Evolutionary conservation across 495 filamentous ascomycete species (phyloP).

Genomic region (Neurospora cerealis): DNA sequence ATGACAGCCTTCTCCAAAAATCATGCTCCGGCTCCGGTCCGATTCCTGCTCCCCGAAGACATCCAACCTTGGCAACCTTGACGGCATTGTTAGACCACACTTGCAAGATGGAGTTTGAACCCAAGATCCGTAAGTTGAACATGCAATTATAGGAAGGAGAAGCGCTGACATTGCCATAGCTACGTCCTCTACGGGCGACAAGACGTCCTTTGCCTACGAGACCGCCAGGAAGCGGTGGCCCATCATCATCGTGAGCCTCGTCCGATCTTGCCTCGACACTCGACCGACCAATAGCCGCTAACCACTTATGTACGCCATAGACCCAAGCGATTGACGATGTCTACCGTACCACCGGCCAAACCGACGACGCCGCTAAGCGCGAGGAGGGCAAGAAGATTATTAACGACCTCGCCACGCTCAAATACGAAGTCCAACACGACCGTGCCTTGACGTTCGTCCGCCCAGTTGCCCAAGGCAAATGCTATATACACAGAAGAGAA

Average conservation of each 20-base stretch:
- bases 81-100: background rate
- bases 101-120: constrained; percentile 30
- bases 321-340: constrained; percentile 92
- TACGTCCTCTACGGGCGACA: constrained; percentile 69
- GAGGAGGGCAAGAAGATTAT: constrained; percentile 82
- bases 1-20: background rate
- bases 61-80: background rate
- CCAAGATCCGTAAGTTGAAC: constrained; percentile 8
- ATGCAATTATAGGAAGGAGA: background rate
- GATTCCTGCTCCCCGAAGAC: background rate
- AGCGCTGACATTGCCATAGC: constrained; percentile 35
- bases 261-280: background rate
- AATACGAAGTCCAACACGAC: constrained; percentile 94
- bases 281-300: background rate
- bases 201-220: constrained; percentile 73
- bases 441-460: constrained; percentile 61
- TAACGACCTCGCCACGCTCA: constrained; percentile 67
- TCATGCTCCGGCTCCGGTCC: background rate
- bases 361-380: constrained; percentile 49
- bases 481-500: background rate
- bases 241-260: constrained; percentile 68
- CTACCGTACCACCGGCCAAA: constrained; percentile 59
- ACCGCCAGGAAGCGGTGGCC: constrained; percentile 87
- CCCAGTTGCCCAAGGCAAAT: background rate
- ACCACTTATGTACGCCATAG: constrained; percentile 33